Percentiles rank a stretch among this genome's conserved stretches.
Evolutionary conservation across 768 basidiomycete species (phyloP).

Genomic region (Naganishia antarctica): DNA sequence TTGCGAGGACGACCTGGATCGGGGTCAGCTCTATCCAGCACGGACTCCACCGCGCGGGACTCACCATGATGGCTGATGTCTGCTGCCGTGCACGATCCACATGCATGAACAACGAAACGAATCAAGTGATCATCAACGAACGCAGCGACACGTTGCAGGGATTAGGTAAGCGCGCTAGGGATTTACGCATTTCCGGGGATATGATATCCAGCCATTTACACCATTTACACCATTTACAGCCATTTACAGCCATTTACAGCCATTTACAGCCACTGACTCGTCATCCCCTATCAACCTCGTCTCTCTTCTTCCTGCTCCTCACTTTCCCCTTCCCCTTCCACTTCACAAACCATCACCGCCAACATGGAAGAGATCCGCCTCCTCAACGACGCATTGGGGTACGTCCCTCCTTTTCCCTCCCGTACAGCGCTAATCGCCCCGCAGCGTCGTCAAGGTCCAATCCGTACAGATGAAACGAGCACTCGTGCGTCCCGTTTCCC

Average conservation of each 20-base stretch:
- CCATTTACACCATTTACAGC: too few relatives aligned
- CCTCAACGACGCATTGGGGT: slow-evolving; percentile 43
- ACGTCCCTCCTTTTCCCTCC: neutral
- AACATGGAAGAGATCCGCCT: slow-evolving; percentile 47
- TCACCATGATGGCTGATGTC: slow-evolving; percentile 26
- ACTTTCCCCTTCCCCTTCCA: neutral
- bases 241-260: too few relatives aligned
- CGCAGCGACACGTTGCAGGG: too few relatives aligned
- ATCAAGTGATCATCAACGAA: too few relatives aligned
- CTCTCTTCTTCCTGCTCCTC: neutral
- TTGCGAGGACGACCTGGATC: slow-evolving; percentile 46
- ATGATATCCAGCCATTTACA: too few relatives aligned
- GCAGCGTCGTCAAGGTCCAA: slow-evolving; percentile 52
- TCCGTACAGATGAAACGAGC: slow-evolving; percentile 92
- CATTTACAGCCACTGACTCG: too few relatives aligned
- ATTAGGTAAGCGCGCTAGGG: too few relatives aligned
- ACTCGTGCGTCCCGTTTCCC: slow-evolving; percentile 58
- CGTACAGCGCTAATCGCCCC: neutral
- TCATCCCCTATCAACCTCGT: neutral
- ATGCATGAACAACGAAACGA: too few relatives aligned
- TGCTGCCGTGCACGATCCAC: too few relatives aligned
- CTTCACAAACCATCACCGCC: slow-evolving; percentile 47
- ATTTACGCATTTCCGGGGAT: too few relatives aligned
- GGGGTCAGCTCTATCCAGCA: neutral
- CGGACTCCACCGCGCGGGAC: slow-evolving; percentile 1